phyloP scores from a whole-genome alignment of 1,284 basidiomycete species.

The Pseudozyma tsukubaensis region DNA sequence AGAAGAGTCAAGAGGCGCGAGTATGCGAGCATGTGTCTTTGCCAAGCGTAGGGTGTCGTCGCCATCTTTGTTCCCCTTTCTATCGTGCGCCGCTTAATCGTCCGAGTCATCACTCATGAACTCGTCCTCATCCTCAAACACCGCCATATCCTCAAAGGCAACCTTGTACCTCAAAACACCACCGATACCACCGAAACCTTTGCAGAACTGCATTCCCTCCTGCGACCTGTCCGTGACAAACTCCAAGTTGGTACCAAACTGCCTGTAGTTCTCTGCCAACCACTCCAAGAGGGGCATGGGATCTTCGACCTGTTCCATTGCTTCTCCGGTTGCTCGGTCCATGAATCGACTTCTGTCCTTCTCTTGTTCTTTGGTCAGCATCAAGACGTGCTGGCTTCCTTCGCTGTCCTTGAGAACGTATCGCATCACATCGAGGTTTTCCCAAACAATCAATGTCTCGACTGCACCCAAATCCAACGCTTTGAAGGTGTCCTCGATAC shows the following conservation, averaged over 20 bases:
- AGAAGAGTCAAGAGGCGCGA: no score
- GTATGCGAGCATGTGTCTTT: no score
- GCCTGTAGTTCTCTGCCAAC: constrained; percentile 98
- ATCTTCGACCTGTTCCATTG: constrained; percentile 84
- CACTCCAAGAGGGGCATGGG: constrained; percentile 75
- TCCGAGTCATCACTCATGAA: constrained; percentile 66
- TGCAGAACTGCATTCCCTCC: constrained; percentile 97
- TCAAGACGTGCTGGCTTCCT: constrained; percentile 56
- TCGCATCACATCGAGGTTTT: constrained; percentile 74
- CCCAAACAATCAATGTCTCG: constrained; percentile 98
- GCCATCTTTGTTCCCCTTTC: background rate
- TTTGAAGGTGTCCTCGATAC: constrained; percentile 95
- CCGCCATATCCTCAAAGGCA: constrained; percentile 66
- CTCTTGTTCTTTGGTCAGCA: constrained; percentile 67
- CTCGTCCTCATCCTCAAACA: constrained; percentile 67
- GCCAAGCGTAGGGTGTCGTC: no score
- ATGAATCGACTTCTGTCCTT: constrained; percentile 88
- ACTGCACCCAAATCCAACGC: constrained; percentile 95
- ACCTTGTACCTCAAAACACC: constrained; percentile 79
- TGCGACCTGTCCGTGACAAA: constrained; percentile 76
- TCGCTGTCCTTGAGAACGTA: constrained; percentile 64
- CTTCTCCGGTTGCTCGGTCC: constrained; percentile 91
- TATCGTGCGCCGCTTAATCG: constrained; percentile 34
- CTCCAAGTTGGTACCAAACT: constrained; percentile 94
- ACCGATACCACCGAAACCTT: constrained; percentile 98